Base-by-base conservation (phyloP, 257 asterid species). In the Ballota nigra region DNA sequence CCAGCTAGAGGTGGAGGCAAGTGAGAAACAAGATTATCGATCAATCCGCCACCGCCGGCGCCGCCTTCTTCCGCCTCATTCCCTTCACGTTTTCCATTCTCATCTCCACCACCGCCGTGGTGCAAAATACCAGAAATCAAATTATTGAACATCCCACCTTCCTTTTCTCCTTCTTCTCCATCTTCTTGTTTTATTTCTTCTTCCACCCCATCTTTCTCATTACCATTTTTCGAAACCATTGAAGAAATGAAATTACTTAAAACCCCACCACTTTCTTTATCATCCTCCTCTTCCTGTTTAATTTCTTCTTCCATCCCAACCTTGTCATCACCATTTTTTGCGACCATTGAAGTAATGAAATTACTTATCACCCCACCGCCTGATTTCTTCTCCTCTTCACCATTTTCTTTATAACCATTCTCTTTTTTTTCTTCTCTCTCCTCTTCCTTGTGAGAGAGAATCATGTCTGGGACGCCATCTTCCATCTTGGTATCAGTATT, bases 1-100 rank as follows among this genome's bases (percentile, higher is more conserved):
- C 88, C 86, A 60, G 81, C 10, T 11, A 84, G 79, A 65, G 88
- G 84, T 10, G 73, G 26, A 7, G 88, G 85, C 83, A 84, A 80
- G 81, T 76, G 84, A 45, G 96, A 77, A 5, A 78, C 78, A 56
- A 80, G 57, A 70, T 61, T 81, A 41, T 75, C 83, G 28, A 79
- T 70, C 18, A 83, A 77, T 8, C 87, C 43, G 47, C 66, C 82
- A 22, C 69, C 43, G 31, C 58, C 82, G 29, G 62, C 69, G 5
- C 70, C 65, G 10, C 57, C 75, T 1, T 53, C 74, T 2, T 4
- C 74, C 67, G 34, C 40, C 9, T 6, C 29, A 15, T 71, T 55
- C 40, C 66, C 64, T 28, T 70, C 73, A 47, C 6, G 68, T 3
- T 41, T 47, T 0, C 45, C 45, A 43, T 23, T 36, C 9, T 8